These are phyloP conservation scores for Hericium rajendrae DNA, from an alignment of 768 basidiomycete species.

Conservation along the genomic window DNA sequence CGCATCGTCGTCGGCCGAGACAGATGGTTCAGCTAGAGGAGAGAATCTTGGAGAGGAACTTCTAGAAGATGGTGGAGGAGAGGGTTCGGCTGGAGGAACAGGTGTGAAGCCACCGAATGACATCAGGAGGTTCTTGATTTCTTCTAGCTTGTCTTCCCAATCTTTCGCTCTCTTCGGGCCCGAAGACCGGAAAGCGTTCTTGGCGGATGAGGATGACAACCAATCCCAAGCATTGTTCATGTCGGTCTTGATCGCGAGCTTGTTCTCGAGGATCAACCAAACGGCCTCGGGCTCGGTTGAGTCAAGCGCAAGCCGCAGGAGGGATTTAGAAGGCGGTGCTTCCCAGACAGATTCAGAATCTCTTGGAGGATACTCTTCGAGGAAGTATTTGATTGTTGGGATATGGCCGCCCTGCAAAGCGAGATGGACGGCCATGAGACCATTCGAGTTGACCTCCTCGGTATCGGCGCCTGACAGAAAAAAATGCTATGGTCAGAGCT, in stretches of 20 bases:
- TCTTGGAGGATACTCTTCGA: conserved; percentile 48
- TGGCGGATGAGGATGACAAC: conserved; percentile 24
- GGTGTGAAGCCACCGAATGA: conserved; percentile 36
- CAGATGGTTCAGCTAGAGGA: background rate
- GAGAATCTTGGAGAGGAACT: background rate
- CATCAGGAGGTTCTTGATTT: conserved; percentile 44
- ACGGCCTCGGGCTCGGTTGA: conserved; percentile 56
- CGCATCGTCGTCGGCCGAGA: background rate
- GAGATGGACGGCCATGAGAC: conserved; percentile 57
- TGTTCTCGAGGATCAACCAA: conserved; percentile 52
- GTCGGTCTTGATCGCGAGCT: conserved; percentile 39
- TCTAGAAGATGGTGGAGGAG: conserved; percentile 28
- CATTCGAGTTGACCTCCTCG: conserved; percentile 54
- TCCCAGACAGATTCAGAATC: conserved; percentile 47
- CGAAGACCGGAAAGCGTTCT: conserved; percentile 7
- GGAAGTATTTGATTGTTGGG: conserved; percentile 47
- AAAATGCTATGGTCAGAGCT: conserved; percentile 8
- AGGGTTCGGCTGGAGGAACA: conserved; percentile 11
- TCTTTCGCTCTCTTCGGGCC: background rate
- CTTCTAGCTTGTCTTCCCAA: conserved; percentile 30
- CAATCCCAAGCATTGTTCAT: conserved; percentile 44
- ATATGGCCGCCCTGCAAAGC: conserved; percentile 47
- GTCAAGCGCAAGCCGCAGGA: conserved; percentile 48
- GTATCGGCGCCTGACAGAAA: conserved; percentile 51
- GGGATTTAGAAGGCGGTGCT: conserved; percentile 29